phyloP scores from a whole-genome alignment of 1,284 basidiomycete genomes.

The Inonotus obliquus region DNA sequence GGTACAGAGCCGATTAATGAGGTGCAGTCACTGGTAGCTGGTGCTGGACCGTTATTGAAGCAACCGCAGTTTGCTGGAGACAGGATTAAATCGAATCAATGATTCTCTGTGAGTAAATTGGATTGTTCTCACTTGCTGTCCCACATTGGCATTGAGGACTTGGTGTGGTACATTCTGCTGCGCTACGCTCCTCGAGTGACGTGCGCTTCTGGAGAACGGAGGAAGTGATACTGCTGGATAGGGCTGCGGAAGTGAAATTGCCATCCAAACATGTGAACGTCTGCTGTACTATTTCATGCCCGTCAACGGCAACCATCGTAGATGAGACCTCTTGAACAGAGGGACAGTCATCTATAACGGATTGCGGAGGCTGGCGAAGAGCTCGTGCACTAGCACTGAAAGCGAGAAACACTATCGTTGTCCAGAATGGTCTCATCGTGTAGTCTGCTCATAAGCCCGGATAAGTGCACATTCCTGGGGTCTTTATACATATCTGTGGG shows the following conservation, averaged over 20 bases:
- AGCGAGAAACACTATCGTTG: background rate
- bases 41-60: background rate
- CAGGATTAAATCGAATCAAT: background rate
- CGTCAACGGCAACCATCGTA: background rate
- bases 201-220: background rate
- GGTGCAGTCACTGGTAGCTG: background rate
- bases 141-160: background rate
- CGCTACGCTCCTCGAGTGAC: background rate
- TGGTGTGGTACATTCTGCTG: background rate
- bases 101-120: background rate
- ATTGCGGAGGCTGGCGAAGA: background rate
- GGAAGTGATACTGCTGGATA: background rate
- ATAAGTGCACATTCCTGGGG: too few relatives aligned
- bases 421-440: background rate
- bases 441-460: too few relatives aligned
- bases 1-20: background rate
- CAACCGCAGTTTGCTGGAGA: background rate
- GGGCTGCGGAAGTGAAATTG: background rate
- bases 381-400: background rate
- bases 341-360: background rate
- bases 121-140: background rate
- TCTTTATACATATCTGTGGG: background rate
- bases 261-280: background rate
- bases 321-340: background rate
- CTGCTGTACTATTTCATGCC: background rate